A percentile compares a stretch with the other conserved stretches of the same genome.
These are phyloP conservation scores for Tephrocybe sp. DNA, from an alignment of 768 basidiomycete species.

Conservation along the genomic window DNA sequence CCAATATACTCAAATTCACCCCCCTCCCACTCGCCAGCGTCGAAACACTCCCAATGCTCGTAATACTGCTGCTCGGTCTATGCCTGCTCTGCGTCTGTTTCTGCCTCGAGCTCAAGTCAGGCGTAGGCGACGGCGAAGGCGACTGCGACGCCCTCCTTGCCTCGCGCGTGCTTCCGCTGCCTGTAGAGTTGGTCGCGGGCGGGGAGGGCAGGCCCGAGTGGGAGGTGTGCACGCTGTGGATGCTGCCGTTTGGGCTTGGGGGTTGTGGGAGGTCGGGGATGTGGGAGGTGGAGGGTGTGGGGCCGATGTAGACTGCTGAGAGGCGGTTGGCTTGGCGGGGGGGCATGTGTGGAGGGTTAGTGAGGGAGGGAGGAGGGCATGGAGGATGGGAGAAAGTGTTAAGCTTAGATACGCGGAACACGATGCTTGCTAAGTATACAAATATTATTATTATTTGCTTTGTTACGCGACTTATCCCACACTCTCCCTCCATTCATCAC, in stretches of 20 bases:
- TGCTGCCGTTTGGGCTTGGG: constrained; percentile 57
- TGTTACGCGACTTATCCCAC: too few species aligned
- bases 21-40: constrained; percentile 1
- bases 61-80: constrained; percentile 12
- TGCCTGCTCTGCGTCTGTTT: background rate
- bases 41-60: constrained; percentile 13
- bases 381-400: too few species aligned
- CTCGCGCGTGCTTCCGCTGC: constrained; percentile 63
- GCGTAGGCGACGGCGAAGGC: constrained; percentile 8
- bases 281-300: constrained; percentile 29
- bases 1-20: constrained; percentile 42
- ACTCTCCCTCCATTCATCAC: too few species aligned
- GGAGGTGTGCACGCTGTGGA: constrained; percentile 20
- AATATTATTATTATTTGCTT: too few species aligned
- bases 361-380: background rate
- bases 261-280: constrained; percentile 74
- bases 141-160: constrained; percentile 20
- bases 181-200: constrained; percentile 84
- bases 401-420: too few species aligned
- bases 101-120: constrained; percentile 24
- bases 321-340: constrained; percentile 36
- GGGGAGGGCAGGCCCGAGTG: constrained; percentile 72
- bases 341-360: constrained; percentile 35
- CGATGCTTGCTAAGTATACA: too few species aligned
- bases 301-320: constrained; percentile 45